Percentiles rank a stretch among this genome's conserved stretches.
These are phyloP conservation scores for Bidens hawaiensis DNA, from an alignment of 140 eudicot genomes.

Conservation along the genomic window DNA sequence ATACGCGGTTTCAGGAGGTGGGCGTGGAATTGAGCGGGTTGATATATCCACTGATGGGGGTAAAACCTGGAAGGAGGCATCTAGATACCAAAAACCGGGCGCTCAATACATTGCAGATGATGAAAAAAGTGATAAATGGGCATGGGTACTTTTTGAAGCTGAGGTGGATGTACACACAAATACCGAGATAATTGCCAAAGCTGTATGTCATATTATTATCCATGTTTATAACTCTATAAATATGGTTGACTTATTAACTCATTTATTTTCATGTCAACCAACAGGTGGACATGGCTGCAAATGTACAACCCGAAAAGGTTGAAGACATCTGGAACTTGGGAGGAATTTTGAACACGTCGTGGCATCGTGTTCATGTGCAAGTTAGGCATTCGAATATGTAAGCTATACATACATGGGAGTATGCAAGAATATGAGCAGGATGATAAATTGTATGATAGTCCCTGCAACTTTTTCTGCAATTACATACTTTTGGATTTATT, in stretches of 20 bases:
- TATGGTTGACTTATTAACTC: neutral
- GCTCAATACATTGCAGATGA: slow-evolving; percentile 64
- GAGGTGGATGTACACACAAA: slow-evolving; percentile 45
- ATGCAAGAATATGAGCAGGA: neutral
- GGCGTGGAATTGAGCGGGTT: slow-evolving; percentile 96
- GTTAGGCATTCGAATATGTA: slow-evolving; percentile 73
- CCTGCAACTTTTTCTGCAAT: slow-evolving; percentile 9
- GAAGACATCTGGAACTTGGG: slow-evolving; percentile 82
- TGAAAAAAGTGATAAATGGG: slow-evolving; percentile 79
- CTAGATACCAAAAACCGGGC: slow-evolving; percentile 73
- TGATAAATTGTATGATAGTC: neutral
- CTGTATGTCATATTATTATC: slow-evolving; percentile 62
- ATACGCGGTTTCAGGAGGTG: slow-evolving; percentile 95
- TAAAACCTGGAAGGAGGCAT: slow-evolving; percentile 88
- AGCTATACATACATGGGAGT: slow-evolving; percentile 1
- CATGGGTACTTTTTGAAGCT: slow-evolving; percentile 89
- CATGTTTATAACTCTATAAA: neutral
- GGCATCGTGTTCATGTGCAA: slow-evolving; percentile 86
- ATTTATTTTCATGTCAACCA: neutral
- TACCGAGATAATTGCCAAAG: slow-evolving; percentile 88
- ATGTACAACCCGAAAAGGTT: slow-evolving; percentile 86
- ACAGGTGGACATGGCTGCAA: slow-evolving; percentile 83
- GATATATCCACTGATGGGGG: slow-evolving; percentile 92
- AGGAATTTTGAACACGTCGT: slow-evolving; percentile 87
- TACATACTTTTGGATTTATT: neutral